Evolutionary conservation across 2,329 filamentous ascomycete species (phyloP), one percentile per base, ranked within the genome.

Genomic region (Ophiostoma angusticollis): DNA sequence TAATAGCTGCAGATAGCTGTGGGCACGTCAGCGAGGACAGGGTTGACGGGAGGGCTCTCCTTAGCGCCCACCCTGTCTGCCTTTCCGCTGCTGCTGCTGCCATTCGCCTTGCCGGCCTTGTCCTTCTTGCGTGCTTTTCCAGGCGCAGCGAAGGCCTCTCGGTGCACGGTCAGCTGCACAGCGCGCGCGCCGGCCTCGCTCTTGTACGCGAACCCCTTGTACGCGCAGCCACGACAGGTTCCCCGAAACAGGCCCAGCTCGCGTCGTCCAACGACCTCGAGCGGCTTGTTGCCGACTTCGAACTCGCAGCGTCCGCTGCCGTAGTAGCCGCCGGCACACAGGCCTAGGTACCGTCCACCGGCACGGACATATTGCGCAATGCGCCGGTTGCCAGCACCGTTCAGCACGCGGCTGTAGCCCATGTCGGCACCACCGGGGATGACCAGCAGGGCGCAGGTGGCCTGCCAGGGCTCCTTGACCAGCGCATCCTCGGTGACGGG

Each of bases 271-370:
- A 93, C 64, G 3, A 98, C 89, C 54, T 93, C 84, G 62, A 96
- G 71, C 2, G 72, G 69, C 48, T 70, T 72, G 53, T 91, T 77
- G 3, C 86, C 85, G 11, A 91, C 78, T 60, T 96, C 89, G 47
- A 96, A 98, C 57, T 98, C 91, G 54, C 89, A 95, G 46, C 68
- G 70, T 28, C 69, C 66, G 48, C 71, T 78, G 17, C 81, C 91
- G 52, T 94, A 98, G 61, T 98, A 98, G 9, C 82, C 91, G 5
- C 91, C 91, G 2, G 91, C 91, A 55, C 91, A 98, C 51, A 98
- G 79, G 1, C 91, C 91, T 2, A 98, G 70, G 54, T 91, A 98
- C 1, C 73, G 67, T 13, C 91, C 91, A 21, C 91, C 91, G 22
- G 74, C 70, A 43, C 85, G 81, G 35, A 98, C 84, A 53, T 82